Percentiles rank a stretch among this genome's conserved stretches.
Evolutionary conservation across 2,329 filamentous ascomycete genomes (phyloP).

Genomic region (Madurella fahalii): DNA sequence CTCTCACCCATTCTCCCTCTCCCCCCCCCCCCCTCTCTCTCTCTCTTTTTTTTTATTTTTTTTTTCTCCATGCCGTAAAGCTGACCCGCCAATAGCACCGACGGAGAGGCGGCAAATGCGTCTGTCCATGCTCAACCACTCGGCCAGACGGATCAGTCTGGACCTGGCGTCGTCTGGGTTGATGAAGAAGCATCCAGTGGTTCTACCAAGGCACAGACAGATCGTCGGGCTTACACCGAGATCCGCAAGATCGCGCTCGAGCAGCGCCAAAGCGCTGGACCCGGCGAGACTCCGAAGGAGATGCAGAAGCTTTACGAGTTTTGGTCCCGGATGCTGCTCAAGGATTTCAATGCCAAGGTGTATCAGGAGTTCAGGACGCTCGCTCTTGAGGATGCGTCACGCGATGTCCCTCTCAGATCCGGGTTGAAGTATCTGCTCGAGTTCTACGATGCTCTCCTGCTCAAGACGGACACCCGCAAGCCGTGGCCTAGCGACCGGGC

Average conservation of each 20-base stretch:
- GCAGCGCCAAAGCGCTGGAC: slow-evolving; percentile 32
- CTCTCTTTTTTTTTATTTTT: no score
- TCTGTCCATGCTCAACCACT: background rate
- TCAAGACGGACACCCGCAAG: slow-evolving; percentile 23
- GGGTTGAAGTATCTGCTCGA: slow-evolving; percentile 61
- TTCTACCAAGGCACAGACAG: slow-evolving; percentile 14
- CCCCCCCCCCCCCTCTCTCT: no score
- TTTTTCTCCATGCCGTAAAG: background rate
- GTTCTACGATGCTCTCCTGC: slow-evolving; percentile 51
- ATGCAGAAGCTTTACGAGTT: slow-evolving; percentile 69
- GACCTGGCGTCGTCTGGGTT: slow-evolving; percentile 18
- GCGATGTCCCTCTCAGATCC: slow-evolving; percentile 42
- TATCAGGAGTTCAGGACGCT: slow-evolving; percentile 68
- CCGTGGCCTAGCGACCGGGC: slow-evolving; percentile 27
- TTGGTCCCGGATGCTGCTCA: slow-evolving; percentile 68
- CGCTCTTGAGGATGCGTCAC: slow-evolving; percentile 60
- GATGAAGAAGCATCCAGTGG: slow-evolving; percentile 10
- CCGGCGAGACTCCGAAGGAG: slow-evolving; percentile 45
- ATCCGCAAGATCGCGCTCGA: slow-evolving; percentile 39
- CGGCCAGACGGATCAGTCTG: slow-evolving; percentile 1
- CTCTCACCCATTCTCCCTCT: no score
- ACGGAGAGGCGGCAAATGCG: slow-evolving; percentile 4
- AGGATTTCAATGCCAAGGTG: slow-evolving; percentile 71
- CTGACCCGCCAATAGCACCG: slow-evolving; percentile 10
- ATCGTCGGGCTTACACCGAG: slow-evolving; percentile 30